Base-by-base conservation (phyloP, 305 asterid species). In the Solanum aculeatissimum region DNA sequence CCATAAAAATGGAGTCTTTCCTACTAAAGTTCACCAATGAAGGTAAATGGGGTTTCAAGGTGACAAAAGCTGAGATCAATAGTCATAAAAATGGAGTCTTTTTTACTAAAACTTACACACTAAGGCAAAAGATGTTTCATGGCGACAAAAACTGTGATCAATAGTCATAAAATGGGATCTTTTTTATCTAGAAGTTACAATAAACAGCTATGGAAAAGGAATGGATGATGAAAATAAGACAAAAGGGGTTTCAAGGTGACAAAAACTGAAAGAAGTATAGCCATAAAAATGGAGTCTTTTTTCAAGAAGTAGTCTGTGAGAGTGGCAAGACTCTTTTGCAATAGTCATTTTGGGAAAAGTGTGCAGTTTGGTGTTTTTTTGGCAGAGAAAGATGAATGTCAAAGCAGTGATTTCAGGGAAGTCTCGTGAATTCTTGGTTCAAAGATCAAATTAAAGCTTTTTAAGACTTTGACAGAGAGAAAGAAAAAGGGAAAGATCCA, bases 381-480 rank as follows among this genome's bases (percentile, higher is more conserved):
- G 49, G 89, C 82, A 9, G 57, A 83, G 84, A 87, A 83, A 88
- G 87, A 88, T 90, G 91, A 85, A 84, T 85, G 63, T 58, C 75
- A 86, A 88, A 86, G 88, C 71, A 87, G 86, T 86, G 85, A 89
- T 85, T 87, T 93, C 97, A 95, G 91, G 92, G 90, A 85, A 82
- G 85, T 89, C 98, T 83, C 96, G 98, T 95, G 98, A 94, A 84
- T 91, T 87, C 47, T 91, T 89, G 95, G 90, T 93, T 93, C 82
- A 83, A 87, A 88, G 12, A 27, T 19, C 69, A 80, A 53, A 42
- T 9, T 74, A 77, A 80, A 80, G 69, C n/a, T 80, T 13, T 27
- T 74, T n/a, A 51, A 77, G 29, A 86, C 89, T 62, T 19, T 16
- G 51, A 45, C 83, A 60, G 19, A 82, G 85, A 40, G 53, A 69